Percentiles rank a stretch among this genome's conserved stretches.
Evolutionary conservation across 768 basidiomycete genomes (phyloP).

Genomic region (Tylopilus sp.): DNA sequence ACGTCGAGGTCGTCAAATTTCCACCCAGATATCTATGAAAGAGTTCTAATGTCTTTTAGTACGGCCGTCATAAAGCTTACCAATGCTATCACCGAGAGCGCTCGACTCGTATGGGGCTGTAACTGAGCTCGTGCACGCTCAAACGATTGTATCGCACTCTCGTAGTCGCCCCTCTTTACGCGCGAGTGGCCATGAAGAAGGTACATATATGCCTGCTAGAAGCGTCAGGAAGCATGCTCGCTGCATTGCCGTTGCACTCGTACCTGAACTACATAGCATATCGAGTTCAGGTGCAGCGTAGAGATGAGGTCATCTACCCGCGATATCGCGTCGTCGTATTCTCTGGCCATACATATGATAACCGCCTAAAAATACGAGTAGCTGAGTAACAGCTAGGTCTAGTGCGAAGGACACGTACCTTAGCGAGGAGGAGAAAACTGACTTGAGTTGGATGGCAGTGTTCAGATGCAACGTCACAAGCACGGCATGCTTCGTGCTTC

Average conservation of each 20-base stretch:
- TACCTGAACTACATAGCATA: neutral
- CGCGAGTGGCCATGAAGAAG: neutral
- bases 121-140: neutral
- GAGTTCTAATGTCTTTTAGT: neutral
- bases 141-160: neutral
- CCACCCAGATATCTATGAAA: neutral
- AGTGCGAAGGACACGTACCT: neutral
- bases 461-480: neutral
- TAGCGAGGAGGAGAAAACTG: neutral
- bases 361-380: neutral
- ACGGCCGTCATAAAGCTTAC: neutral
- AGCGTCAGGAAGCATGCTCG: neutral
- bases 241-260: neutral
- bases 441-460: neutral
- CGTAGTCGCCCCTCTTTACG: neutral
- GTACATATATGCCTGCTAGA: neutral
- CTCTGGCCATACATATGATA: neutral
- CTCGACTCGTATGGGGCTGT: neutral
- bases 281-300: neutral
- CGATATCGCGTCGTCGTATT: neutral
- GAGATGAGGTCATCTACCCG: neutral
- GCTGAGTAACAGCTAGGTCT: neutral
- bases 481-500: neutral
- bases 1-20: neutral
- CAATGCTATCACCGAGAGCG: neutral